Evolutionary conservation across 1,284 basidiomycete genomes (phyloP).

Genomic region (Ceratobasidium sp.): DNA sequence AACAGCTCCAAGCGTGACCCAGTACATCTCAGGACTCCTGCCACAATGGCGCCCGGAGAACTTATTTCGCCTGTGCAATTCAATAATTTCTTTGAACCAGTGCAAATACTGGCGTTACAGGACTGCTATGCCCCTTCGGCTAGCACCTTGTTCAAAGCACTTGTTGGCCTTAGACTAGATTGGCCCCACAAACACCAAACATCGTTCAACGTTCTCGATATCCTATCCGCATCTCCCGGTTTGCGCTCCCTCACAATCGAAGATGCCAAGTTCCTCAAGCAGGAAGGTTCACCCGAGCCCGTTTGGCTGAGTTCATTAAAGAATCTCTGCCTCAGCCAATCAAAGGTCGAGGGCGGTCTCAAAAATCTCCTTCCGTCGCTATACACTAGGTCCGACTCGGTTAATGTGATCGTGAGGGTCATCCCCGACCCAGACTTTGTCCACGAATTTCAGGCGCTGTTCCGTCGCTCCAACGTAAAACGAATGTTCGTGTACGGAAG

Average conservation of each 20-base stretch:
- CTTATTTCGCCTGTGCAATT: not conserved
- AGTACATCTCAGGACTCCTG: not conserved
- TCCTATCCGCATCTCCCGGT: not conserved
- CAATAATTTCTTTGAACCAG: not conserved
- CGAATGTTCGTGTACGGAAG: not conserved
- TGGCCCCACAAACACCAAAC: not conserved
- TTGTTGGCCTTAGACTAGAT: not conserved
- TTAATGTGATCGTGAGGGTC: not conserved
- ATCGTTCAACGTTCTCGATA: not conserved
- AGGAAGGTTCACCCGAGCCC: not conserved
- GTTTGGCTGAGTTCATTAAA: not conserved
- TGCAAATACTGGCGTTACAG: not conserved
- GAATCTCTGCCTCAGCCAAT: not conserved
- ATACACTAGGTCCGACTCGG: not conserved
- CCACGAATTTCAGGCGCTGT: not conserved
- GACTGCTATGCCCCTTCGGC: not conserved
- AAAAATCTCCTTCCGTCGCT: not conserved
- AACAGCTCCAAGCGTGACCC: not conserved
- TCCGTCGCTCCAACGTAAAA: constrained; percentile 12
- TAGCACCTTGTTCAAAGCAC: not conserved
- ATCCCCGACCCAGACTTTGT: not conserved
- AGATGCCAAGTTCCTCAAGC: not conserved
- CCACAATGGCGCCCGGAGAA: not conserved
- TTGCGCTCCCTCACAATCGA: not conserved
- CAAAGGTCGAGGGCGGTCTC: not conserved